Conservation (phyloP, 768 basidiomycete species). For the Russula olivacea region DNA sequence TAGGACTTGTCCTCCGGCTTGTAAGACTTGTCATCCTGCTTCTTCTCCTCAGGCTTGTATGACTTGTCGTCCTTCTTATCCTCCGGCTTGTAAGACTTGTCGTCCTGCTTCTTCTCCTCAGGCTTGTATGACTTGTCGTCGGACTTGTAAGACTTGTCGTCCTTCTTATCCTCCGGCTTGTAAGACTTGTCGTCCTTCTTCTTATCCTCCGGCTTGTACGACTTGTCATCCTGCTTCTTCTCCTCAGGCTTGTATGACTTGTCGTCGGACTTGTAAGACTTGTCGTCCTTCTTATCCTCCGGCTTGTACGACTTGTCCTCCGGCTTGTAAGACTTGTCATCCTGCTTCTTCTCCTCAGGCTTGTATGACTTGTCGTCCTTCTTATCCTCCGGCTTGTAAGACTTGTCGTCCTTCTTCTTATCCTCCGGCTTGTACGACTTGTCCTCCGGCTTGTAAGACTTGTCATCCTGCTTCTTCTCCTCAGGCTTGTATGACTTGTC, state of each 20-base stretch:
- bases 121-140: neutral
- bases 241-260: neutral
- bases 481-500: neutral
- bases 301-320: neutral
- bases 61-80: neutral
- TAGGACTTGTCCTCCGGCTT: neutral
- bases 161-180: no score
- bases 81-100: neutral
- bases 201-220: neutral
- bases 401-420: neutral
- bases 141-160: neutral
- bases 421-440: neutral
- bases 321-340: neutral
- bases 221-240: neutral
- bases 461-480: neutral
- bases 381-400: neutral
- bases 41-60: no score
- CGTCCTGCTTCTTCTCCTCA: neutral
- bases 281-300: no score
- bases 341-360: no score
- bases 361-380: no score
- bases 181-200: neutral
- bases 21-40: neutral
- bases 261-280: neutral
- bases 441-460: neutral